Percentiles rank a stretch among this genome's conserved stretches.
These are phyloP conservation scores for Lophiostoma macrostomum DNA, from an alignment of 495 filamentous ascomycete species.

Conservation along the genomic window DNA sequence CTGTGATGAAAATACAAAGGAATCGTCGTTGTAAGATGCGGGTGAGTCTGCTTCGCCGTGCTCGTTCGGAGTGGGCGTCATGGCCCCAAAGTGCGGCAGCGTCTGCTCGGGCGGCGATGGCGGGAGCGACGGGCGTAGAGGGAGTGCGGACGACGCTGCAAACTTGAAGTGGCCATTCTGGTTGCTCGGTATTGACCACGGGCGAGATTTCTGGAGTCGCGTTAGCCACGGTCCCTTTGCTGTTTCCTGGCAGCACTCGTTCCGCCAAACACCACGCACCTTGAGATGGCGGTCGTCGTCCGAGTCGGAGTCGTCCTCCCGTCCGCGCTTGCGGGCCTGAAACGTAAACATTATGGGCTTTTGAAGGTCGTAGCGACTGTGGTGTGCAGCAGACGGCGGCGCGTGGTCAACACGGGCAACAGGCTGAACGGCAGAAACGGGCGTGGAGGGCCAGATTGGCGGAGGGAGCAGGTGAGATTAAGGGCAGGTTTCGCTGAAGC, in stretches of 20 bases:
- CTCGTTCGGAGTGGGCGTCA: conserved; percentile 26
- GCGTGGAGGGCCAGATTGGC: background rate
- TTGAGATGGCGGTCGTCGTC: conserved; percentile 24
- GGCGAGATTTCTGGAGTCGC: conserved; percentile 22
- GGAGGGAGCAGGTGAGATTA: no score
- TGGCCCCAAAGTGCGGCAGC: conserved; percentile 18
- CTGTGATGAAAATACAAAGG: conserved; percentile 13
- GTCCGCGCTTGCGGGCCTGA: conserved; percentile 19
- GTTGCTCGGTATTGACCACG: conserved; percentile 5
- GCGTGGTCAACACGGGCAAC: conserved; percentile 22
- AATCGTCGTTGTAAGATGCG: conserved; percentile 26
- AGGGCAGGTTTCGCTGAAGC: background rate
- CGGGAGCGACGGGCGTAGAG: conserved; percentile 20
- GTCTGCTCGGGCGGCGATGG: conserved; percentile 19
- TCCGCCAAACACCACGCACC: conserved; percentile 8
- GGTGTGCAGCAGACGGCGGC: background rate
- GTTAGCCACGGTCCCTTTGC: no score
- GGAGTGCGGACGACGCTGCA: conserved; percentile 10
- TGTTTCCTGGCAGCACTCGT: background rate
- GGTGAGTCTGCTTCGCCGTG: conserved; percentile 22
- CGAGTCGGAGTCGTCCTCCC: conserved; percentile 30
- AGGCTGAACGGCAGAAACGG: conserved; percentile 11
- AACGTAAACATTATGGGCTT: conserved; percentile 18
- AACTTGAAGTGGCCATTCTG: conserved; percentile 1
- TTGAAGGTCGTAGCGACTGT: background rate